Base-by-base conservation (phyloP, 2,329 filamentous ascomycete species). In the Leptographium galeiforme region DNA sequence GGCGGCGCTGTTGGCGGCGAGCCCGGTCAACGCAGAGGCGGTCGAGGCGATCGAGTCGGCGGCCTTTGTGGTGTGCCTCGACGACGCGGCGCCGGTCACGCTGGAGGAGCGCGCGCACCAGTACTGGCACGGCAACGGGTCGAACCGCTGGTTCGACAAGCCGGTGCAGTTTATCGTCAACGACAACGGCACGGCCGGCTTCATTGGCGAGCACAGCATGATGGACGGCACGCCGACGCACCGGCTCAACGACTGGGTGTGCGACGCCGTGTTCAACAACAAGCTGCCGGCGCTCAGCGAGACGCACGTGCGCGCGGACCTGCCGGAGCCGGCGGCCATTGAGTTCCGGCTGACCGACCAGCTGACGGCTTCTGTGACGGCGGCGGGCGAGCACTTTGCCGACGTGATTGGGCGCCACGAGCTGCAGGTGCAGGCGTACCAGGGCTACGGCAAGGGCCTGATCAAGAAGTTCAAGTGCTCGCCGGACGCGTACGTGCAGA, bases 391-490 rank as follows among this genome's bases (percentile, higher is more conserved):
- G 56, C 86, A 95, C 72, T 96, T 97, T 71, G 74, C 77, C 56
- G 74, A 81, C 61, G 80, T 95, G 57, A 95, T 98, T 60, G 81
- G 81, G 58, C 77, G 87, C 60, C 93, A 98, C 69, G 86, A 98
- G 68, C 83, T 98, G 47, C 81, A 87, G 25, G 90, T 98, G 3
- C 91, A 97, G 68, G 87, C 89, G 33, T 98, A 94, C 75, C 90
- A 97, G 70, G 91, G 85, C 62, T 98, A 98, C 69, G 93, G 93
- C 68, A 98, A 98, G 75, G 89, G 89, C 32, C 75, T 98, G 57
- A 97, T 98, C 77, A 98, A 98, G 82, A 94, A 95, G 71, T 97
- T 98, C 82, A 94, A 89, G 74, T 95, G 88, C 80, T 94, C 87
- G 32, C 93, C 93, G 34, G 94, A 98, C 63, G 93, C 91, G 36